A percentile compares a stretch with the other conserved stretches of the same genome.
Evolutionary conservation across 345 rosid genomes (phyloP).

Genomic region (Anastatica hierochuntica): DNA sequence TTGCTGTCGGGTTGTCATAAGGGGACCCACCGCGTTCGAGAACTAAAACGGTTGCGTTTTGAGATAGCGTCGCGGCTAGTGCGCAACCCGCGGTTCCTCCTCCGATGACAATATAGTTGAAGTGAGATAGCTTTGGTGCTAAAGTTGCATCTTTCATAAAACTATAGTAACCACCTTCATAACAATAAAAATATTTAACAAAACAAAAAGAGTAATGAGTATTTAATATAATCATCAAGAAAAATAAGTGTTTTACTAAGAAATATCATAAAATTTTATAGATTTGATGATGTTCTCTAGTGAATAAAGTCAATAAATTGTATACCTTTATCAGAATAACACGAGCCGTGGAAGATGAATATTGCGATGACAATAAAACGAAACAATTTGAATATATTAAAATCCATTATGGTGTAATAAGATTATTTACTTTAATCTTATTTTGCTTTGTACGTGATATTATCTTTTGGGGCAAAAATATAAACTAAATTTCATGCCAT

Average conservation of each 20-base stretch:
- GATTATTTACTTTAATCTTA: too few species aligned
- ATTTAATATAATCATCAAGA: background rate
- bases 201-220: too few species aligned
- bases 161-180: slow-evolving; percentile 43
- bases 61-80: slow-evolving; percentile 65
- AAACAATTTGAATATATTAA: slow-evolving; percentile 10
- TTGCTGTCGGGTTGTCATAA: slow-evolving; percentile 35
- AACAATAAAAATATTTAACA: background rate
- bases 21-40: slow-evolving; percentile 83
- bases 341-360: slow-evolving; percentile 27
- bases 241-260: background rate
- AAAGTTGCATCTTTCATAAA: slow-evolving; percentile 53
- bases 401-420: slow-evolving; percentile 20
- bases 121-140: slow-evolving; percentile 37
- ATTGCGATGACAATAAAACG: slow-evolving; percentile 18
- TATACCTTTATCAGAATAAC: slow-evolving; percentile 41
- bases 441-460: too few species aligned
- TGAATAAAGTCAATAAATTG: background rate
- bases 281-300: too few species aligned
- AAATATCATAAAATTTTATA: background rate
- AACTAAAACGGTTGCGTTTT: slow-evolving; percentile 49
- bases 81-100: slow-evolving; percentile 90
- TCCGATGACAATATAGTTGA: slow-evolving; percentile 70
- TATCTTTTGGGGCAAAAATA: too few species aligned
- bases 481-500: too few species aligned